Conservation (phyloP, 2,329 filamentous ascomycete genomes). For the Corinectria fuckeliana region DNA sequence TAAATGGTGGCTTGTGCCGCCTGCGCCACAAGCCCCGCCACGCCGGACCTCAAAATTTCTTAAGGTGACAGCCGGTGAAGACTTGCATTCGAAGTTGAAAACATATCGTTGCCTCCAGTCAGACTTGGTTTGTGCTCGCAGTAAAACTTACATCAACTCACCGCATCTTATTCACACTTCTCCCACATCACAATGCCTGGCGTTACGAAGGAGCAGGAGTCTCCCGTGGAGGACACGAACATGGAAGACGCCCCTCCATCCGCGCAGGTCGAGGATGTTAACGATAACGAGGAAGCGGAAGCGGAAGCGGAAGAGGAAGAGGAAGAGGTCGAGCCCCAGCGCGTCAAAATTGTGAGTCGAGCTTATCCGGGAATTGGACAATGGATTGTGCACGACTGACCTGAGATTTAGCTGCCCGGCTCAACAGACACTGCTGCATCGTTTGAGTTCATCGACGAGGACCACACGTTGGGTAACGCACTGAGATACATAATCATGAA, state of each 20-base stretch:
- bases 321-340: constrained; percentile 56
- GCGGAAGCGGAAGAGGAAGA: constrained; percentile 52
- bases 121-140: background rate
- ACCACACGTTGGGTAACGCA: constrained; percentile 94
- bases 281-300: constrained; percentile 46
- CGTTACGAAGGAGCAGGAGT: constrained; percentile 46
- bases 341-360: constrained; percentile 65
- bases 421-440: constrained; percentile 88
- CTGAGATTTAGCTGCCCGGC: constrained; percentile 72
- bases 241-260: constrained; percentile 55
- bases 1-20: background rate
- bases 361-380: too few relatives aligned
- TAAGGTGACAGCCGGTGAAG: background rate
- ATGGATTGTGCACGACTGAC: constrained; percentile 14
- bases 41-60: constrained; percentile 22
- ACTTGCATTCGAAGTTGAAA: constrained; percentile 2
- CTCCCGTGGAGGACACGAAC: constrained; percentile 43
- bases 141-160: background rate
- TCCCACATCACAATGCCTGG: constrained; percentile 45
- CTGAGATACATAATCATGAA: constrained; percentile 97
- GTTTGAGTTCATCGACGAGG: constrained; percentile 92
- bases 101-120: background rate
- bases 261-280: constrained; percentile 43
- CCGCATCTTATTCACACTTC: background rate
- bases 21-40: constrained; percentile 11